Evolutionary conservation across 192 early-diverging fungal species (phyloP), one percentile per base, ranked within the genome.

Genomic region (Coemansia sp.): DNA sequence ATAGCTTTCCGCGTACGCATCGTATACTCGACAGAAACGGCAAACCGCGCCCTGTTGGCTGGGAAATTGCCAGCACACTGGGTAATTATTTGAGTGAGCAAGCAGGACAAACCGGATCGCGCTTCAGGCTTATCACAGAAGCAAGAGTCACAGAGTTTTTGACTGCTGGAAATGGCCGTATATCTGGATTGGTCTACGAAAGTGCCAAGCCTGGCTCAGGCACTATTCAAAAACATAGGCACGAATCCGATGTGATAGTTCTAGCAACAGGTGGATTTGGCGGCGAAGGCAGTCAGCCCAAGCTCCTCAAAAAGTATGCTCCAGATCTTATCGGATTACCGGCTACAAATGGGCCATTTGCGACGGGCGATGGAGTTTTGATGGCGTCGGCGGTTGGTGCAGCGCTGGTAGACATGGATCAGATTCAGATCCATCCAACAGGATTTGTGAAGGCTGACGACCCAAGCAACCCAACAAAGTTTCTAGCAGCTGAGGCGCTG

Each of bases 381-480:
- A 90, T 98, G 88, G 82, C 90, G 45, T 69, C 86, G 22, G 88
- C 85, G 12, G 83, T 89, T 58, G 95, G 95, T 41, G 93, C 88
- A 26, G 92, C 90, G 84, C 87, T 90, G 58, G 90, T 96, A 61
- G 94, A 95, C 84, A 90, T 98, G 88, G 93, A 98, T 65, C 95
- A 93, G 80, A 92, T 98, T 57, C 96, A 98, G 82, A 93, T 98
- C 41, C 94, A 98, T 72, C 96, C 96, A n/a, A 98, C 96, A 37
- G 96, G 96, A 68, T 85, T 96, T 62, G 94, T 98, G 41, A 91
- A 94, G 68, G 90, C 90, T 48, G 86, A 86, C n/a, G 93, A 95
- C 42, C 94, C 94, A 15, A 86, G 91, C 68, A 91, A 91, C 61
- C 91, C 93, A 69, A 91, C 94, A 74, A 95, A 95, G 88, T 94